Percentiles rank a stretch among this genome's conserved stretches.
Conservation (phyloP, 225 moss, liverwort and hornwort species). For the Polytrichum commune region DNA sequence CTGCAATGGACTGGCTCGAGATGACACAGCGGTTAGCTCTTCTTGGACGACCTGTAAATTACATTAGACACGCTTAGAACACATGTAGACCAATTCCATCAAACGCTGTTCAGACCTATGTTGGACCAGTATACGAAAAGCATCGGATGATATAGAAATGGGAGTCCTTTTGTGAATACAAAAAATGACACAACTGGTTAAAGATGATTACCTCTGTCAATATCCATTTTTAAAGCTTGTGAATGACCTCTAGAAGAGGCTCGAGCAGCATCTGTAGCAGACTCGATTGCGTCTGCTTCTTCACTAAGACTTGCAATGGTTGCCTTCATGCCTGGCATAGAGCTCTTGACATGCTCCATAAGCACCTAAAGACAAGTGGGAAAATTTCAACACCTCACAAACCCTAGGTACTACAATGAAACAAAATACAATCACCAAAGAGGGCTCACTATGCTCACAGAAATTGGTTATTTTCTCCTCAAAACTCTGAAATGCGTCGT, state of each 20-base stretch:
- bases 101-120: neutral
- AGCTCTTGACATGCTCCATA: constrained; percentile 77
- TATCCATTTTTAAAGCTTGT: neutral
- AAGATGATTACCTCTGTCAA: neutral
- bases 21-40: constrained; percentile 43
- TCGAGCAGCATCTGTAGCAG: constrained; percentile 47
- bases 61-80: constrained; percentile 5
- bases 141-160: no score
- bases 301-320: constrained; percentile 71
- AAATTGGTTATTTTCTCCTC: no score
- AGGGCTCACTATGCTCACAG: no score
- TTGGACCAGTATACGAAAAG: no score
- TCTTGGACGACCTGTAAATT: constrained; percentile 28
- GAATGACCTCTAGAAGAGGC: constrained; percentile 15
- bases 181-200: no score
- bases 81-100: neutral
- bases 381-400: no score
- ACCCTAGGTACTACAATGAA: no score
- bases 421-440: no score
- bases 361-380: constrained; percentile 52
- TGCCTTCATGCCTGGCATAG: constrained; percentile 89
- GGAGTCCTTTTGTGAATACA: no score
- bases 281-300: constrained; percentile 70
- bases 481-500: no score
- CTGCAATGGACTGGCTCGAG: constrained; percentile 57